Conservation (phyloP, 352 stramenopile species). For the Phytophthora pinifolia region DNA sequence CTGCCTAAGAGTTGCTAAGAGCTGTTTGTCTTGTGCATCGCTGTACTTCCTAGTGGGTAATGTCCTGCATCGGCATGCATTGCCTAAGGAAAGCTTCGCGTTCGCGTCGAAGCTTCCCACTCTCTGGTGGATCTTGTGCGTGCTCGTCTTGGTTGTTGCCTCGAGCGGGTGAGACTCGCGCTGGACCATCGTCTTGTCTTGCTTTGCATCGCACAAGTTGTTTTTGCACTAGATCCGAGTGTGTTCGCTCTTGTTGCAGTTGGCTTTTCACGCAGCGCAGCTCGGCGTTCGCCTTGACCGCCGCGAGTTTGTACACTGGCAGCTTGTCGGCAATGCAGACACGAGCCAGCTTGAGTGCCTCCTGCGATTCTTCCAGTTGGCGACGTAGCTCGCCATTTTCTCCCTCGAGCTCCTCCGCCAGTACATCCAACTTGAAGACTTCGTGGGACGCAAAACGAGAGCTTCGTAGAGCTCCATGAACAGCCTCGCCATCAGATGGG, state of each 20-base stretch:
- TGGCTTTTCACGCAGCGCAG: slow-evolving; percentile 40
- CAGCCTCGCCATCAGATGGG: background rate
- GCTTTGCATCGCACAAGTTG: slow-evolving; percentile 31
- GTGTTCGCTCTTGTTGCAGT: slow-evolving; percentile 32
- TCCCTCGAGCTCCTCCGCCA: slow-evolving; percentile 41
- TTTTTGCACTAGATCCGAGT: slow-evolving; percentile 33
- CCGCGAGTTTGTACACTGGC: slow-evolving; percentile 31
- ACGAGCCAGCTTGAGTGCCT: slow-evolving; percentile 12
- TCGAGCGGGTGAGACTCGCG: slow-evolving; percentile 9
- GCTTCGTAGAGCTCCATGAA: background rate
- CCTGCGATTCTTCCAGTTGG: slow-evolving; percentile 22
- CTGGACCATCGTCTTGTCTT: slow-evolving; percentile 21
- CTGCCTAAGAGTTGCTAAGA: no score
- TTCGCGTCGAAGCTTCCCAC: slow-evolving; percentile 7
- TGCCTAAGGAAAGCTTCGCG: slow-evolving; percentile 23
- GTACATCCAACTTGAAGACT: slow-evolving; percentile 52
- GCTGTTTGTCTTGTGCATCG: no score
- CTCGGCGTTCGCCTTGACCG: slow-evolving; percentile 42
- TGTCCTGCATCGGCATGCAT: slow-evolving; percentile 7
- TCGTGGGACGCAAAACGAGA: slow-evolving; percentile 23
- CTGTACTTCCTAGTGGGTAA: background rate
- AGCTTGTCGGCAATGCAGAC: slow-evolving; percentile 26
- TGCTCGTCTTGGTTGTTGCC: slow-evolving; percentile 10
- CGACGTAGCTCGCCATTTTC: slow-evolving; percentile 39
- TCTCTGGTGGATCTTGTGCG: slow-evolving; percentile 2